These are phyloP conservation scores for Hibiscus mutabilis DNA, from an alignment of 345 rosid genomes.

Conservation along the genomic window DNA sequence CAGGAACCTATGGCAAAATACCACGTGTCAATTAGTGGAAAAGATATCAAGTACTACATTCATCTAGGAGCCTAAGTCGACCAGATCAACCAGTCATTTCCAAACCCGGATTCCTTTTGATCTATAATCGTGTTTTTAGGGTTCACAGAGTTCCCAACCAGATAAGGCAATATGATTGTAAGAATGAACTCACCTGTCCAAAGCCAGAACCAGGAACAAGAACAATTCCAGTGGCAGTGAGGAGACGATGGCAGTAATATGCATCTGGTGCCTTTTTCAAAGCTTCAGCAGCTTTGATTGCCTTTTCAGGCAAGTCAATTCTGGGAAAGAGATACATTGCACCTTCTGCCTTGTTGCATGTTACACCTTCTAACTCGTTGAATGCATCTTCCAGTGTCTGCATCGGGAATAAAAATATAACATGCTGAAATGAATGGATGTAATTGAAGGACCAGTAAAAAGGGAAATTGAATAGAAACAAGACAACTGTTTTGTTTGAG, in stretches of 20 bases:
- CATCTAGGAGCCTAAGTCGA: neutral
- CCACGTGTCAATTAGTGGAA: neutral
- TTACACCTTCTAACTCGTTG: slow-evolving; percentile 76
- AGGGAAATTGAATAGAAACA: neutral
- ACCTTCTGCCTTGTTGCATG: slow-evolving; percentile 94
- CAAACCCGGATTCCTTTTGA: neutral
- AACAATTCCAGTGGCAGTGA: slow-evolving; percentile 83
- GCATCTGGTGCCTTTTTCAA: slow-evolving; percentile 71
- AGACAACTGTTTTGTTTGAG: neutral
- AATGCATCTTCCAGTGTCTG: slow-evolving; percentile 85
- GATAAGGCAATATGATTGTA: neutral
- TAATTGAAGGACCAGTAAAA: neutral
- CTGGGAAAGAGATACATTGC: slow-evolving; percentile 97
- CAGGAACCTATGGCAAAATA: slow-evolving; percentile 57
- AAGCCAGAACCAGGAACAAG: slow-evolving; percentile 99
- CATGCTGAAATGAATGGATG: neutral
- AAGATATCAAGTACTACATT: neutral
- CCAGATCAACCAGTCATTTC: neutral
- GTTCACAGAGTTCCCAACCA: neutral
- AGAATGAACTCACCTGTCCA: slow-evolving; percentile 50
- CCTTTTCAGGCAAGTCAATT: slow-evolving; percentile 61
- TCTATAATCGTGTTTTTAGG: neutral
- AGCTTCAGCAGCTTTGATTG: slow-evolving; percentile 81
- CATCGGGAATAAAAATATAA: neutral
- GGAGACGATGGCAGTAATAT: slow-evolving; percentile 76